phyloP scores from a whole-genome alignment of 2,329 filamentous ascomycete genomes.

The Aureobasidium sp. region DNA sequence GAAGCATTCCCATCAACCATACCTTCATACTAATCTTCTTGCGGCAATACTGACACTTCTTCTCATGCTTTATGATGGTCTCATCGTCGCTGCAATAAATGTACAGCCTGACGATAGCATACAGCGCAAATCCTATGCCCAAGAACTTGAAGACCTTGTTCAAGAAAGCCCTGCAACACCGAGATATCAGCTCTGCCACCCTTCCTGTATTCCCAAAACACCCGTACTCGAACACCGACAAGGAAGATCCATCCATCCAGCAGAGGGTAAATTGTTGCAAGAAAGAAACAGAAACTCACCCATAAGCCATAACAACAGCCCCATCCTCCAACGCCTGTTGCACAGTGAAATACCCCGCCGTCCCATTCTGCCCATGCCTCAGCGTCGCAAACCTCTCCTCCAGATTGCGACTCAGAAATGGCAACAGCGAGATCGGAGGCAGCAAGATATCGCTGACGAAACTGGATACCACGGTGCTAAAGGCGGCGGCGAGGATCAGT shows the following conservation, averaged over 20 bases:
- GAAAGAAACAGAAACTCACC: slow-evolving; percentile 31
- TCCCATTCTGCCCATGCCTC: slow-evolving; percentile 44
- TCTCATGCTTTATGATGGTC: slow-evolving; percentile 60
- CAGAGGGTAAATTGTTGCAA: too few species aligned
- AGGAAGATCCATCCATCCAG: too few species aligned
- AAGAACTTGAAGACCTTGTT: slow-evolving; percentile 58
- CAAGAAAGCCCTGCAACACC: slow-evolving; percentile 39
- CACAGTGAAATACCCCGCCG: slow-evolving; percentile 59
- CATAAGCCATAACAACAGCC: slow-evolving; percentile 63
- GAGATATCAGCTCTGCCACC: background rate
- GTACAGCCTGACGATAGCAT: slow-evolving; percentile 54
- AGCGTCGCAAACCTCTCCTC: slow-evolving; percentile 66
- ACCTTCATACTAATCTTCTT: slow-evolving; percentile 44
- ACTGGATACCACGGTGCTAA: slow-evolving; percentile 62
- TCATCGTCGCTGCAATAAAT: slow-evolving; percentile 50
- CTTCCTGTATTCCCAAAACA: too few species aligned
- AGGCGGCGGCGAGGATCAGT: slow-evolving; percentile 62
- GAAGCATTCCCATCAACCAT: background rate
- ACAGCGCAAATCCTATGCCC: slow-evolving; percentile 56
- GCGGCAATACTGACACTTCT: slow-evolving; percentile 60
- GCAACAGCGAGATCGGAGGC: slow-evolving; percentile 58
- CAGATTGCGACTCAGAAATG: slow-evolving; percentile 62
- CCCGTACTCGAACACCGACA: background rate
- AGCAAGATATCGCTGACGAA: slow-evolving; percentile 64
- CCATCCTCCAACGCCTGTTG: slow-evolving; percentile 61